A percentile compares a stretch with the other conserved stretches of the same genome.
phyloP scores from a whole-genome alignment of 2,329 filamentous ascomycete species.

The Cephalotrichum gorgonifer region DNA sequence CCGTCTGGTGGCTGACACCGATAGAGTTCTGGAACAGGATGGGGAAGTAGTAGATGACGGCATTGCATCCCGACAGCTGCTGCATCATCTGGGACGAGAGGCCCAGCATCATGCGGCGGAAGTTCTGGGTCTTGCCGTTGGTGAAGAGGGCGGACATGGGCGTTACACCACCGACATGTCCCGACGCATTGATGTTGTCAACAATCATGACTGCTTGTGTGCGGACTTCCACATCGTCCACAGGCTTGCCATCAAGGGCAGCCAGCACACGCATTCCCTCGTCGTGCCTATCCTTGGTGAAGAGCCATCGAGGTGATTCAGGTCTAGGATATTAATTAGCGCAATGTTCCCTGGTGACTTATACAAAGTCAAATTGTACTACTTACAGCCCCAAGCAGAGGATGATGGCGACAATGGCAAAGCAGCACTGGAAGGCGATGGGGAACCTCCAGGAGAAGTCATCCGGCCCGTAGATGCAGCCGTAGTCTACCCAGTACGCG shows the following conservation, averaged over 20 bases:
- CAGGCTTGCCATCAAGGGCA: constrained; percentile 15
- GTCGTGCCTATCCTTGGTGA: constrained; percentile 35
- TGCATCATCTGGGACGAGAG: constrained; percentile 51
- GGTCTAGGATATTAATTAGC: constrained; percentile 34
- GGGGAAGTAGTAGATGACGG: constrained; percentile 52
- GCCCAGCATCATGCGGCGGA: constrained; percentile 53
- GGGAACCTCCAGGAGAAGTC: constrained; percentile 50
- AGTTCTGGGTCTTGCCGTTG: constrained; percentile 54
- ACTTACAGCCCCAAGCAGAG: constrained; percentile 31
- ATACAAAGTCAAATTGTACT: no score
- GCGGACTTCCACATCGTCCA: neutral
- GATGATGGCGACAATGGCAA: constrained; percentile 23
- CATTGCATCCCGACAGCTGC: constrained; percentile 48
- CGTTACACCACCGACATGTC: constrained; percentile 26
- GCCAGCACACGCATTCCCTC: constrained; percentile 22
- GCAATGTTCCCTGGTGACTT: constrained; percentile 25
- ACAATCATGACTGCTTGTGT: neutral
- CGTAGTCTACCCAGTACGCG: constrained; percentile 30
- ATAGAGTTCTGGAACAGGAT: constrained; percentile 41
- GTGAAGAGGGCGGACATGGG: constrained; percentile 43
- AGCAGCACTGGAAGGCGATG: constrained; percentile 21
- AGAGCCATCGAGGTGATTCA: constrained; percentile 33
- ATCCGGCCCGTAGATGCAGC: constrained; percentile 26
- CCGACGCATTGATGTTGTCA: constrained; percentile 18
- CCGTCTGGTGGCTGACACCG: constrained; percentile 27